Evolutionary conservation across 2,329 filamentous ascomycete genomes (phyloP).

Genomic region (Moelleriella libera): DNA sequence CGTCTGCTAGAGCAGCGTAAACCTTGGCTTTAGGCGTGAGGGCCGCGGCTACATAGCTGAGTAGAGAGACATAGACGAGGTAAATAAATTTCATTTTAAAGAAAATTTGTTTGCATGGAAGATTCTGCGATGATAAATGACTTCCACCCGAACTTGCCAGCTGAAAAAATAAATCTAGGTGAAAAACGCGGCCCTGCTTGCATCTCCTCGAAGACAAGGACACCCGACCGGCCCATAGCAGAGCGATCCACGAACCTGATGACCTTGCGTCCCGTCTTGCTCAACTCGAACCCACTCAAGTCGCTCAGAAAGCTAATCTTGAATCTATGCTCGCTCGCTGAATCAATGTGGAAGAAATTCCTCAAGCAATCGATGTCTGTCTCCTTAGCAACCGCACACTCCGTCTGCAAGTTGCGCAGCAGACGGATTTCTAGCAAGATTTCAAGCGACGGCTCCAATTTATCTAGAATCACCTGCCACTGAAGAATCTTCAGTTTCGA

Average conservation of each 20-base stretch:
- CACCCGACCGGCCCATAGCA: neutral
- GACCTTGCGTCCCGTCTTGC: constrained; percentile 12
- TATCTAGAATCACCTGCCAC: constrained; percentile 25
- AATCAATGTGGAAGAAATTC: constrained; percentile 10
- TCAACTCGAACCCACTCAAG: constrained; percentile 14
- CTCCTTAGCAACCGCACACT: neutral
- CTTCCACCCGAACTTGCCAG: neutral
- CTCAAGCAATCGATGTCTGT: constrained; percentile 8
- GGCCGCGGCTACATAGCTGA: too few species aligned
- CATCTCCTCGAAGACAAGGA: neutral
- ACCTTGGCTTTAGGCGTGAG: too few species aligned
- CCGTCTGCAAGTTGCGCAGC: constrained; percentile 8
- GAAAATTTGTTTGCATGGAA: too few species aligned
- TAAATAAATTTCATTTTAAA: too few species aligned
- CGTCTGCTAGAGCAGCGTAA: too few species aligned
- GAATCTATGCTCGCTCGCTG: constrained; percentile 15
- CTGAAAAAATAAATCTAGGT: neutral
- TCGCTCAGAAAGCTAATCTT: constrained; percentile 18
- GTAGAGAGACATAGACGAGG: too few species aligned
- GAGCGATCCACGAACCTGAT: constrained; percentile 18
- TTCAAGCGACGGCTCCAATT: constrained; percentile 12
- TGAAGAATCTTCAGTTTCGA: constrained; percentile 18
- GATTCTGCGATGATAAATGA: neutral
- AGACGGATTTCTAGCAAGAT: constrained; percentile 12
- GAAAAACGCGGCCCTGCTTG: neutral